Percentiles rank a stretch among this genome's conserved stretches.
These are phyloP conservation scores for Calamus simplicifolius DNA, from an alignment of 176 grass and related monocot species.

Conservation along the genomic window DNA sequence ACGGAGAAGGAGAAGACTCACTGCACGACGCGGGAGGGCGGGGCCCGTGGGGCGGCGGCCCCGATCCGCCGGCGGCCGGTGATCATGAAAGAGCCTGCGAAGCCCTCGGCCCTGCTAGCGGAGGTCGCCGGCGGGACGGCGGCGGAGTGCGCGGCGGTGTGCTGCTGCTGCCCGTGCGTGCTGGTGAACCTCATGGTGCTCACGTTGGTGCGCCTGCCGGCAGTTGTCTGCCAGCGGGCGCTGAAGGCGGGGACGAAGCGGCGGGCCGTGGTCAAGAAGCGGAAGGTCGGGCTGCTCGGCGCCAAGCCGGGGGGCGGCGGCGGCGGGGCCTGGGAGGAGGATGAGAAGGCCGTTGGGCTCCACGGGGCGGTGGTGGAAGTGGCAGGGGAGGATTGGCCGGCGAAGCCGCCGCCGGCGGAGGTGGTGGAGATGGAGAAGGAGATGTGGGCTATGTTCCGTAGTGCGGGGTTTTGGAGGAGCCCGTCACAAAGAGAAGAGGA, in stretches of 20 bases:
- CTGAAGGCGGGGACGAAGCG: neutral
- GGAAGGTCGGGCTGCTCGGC: neutral
- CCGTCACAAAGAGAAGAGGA: conserved; percentile 4
- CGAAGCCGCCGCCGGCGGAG: neutral
- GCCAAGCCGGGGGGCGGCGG: neutral
- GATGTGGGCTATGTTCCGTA: conserved; percentile 1
- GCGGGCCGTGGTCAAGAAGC: neutral
- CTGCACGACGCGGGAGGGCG: no score
- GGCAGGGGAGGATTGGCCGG: neutral
- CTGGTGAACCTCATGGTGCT: conserved; percentile 3
- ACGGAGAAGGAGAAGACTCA: no score
- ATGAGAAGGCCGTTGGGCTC: neutral
- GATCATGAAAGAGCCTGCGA: neutral
- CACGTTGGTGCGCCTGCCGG: conserved; percentile 6
- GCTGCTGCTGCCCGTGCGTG: conserved; percentile 17
- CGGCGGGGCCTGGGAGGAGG: no score
- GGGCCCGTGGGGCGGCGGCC: no score
- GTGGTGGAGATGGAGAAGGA: conserved; percentile 4
- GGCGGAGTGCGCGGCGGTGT: conserved; percentile 20
- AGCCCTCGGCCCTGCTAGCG: neutral
- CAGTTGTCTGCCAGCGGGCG: conserved; percentile 11
- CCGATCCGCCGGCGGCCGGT: neutral
- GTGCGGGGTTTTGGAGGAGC: conserved; percentile 16
- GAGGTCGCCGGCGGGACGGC: conserved; percentile 12
- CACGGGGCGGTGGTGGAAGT: no score